These are phyloP conservation scores for Crithidia fasciculata DNA, from an alignment of 208 protist species.

Conservation along the genomic window DNA sequence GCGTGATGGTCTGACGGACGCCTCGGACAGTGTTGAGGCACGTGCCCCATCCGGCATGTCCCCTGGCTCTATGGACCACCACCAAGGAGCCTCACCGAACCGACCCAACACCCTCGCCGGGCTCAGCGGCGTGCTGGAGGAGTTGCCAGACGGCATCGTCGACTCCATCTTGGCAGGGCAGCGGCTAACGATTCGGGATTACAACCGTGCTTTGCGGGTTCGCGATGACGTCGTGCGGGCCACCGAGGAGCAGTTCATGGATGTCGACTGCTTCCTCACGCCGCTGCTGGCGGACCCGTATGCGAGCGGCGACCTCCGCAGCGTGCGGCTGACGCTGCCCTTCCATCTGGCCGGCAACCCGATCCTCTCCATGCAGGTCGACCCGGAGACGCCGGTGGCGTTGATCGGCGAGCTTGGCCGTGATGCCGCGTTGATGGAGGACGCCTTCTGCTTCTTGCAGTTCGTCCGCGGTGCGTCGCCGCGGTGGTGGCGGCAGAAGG, in stretches of 20 bases:
- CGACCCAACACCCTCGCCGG: slow-evolving; percentile 32
- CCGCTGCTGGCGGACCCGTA: slow-evolving; percentile 83
- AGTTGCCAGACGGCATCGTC: slow-evolving; percentile 67
- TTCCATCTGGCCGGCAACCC: slow-evolving; percentile 87
- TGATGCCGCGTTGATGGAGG: slow-evolving; percentile 86
- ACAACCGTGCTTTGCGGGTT: slow-evolving; percentile 75
- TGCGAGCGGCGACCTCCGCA: slow-evolving; percentile 64
- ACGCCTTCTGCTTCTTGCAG: slow-evolving; percentile 78
- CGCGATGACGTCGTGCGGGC: slow-evolving; percentile 82
- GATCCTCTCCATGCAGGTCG: slow-evolving; percentile 82
- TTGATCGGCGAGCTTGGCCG: slow-evolving; percentile 82
- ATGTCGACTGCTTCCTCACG: slow-evolving; percentile 82
- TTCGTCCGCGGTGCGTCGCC: slow-evolving; percentile 82
- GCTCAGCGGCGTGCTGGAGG: slow-evolving; percentile 55
- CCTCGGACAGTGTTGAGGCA: too few species aligned
- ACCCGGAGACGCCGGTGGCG: slow-evolving; percentile 63
- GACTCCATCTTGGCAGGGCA: slow-evolving; percentile 62
- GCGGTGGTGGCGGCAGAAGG: slow-evolving; percentile 62
- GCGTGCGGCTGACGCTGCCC: slow-evolving; percentile 65
- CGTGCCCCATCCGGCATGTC: not conserved
- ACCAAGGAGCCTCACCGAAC: slow-evolving; percentile 24
- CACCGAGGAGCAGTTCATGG: slow-evolving; percentile 85
- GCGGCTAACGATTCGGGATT: slow-evolving; percentile 55
- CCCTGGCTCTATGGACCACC: slow-evolving; percentile 9
- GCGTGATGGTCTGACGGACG: too few species aligned